Evolutionary conservation across 148 eudicot species (phyloP).

Genomic region (Arbutus unedo): DNA sequence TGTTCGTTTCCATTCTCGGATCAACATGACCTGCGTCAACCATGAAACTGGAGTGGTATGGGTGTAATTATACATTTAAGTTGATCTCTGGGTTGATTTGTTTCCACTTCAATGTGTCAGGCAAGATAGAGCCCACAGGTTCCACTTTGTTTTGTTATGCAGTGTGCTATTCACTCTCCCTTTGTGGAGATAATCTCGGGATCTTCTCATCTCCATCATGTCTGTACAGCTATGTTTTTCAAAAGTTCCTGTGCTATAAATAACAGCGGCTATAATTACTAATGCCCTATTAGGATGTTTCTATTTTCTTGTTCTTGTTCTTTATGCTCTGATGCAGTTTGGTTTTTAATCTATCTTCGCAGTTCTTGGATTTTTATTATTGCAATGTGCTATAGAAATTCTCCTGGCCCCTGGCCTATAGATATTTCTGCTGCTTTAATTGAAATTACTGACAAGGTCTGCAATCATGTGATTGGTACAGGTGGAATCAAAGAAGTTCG

Average conservation of each 20-base stretch:
- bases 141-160: background rate
- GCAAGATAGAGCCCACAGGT: background rate
- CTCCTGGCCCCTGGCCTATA: background rate
- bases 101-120: background rate
- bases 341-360: background rate
- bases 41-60: conserved; percentile 57
- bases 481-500: conserved; percentile 57
- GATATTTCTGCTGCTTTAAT: background rate
- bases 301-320: background rate
- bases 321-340: background rate
- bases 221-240: background rate
- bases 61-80: background rate
- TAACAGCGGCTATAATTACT: background rate
- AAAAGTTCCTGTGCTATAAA: background rate
- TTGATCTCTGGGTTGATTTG: background rate
- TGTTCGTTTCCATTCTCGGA: conserved; percentile 51
- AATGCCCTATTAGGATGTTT: background rate
- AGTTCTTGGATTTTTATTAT: background rate
- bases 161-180: background rate
- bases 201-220: background rate
- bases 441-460: background rate
- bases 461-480: conserved; percentile 9
- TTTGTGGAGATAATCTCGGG: background rate
- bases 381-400: background rate
- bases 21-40: conserved; percentile 54